Evolutionary conservation across 2,329 filamentous ascomycete species (phyloP).

Genomic region (Fusarium zealandicum): DNA sequence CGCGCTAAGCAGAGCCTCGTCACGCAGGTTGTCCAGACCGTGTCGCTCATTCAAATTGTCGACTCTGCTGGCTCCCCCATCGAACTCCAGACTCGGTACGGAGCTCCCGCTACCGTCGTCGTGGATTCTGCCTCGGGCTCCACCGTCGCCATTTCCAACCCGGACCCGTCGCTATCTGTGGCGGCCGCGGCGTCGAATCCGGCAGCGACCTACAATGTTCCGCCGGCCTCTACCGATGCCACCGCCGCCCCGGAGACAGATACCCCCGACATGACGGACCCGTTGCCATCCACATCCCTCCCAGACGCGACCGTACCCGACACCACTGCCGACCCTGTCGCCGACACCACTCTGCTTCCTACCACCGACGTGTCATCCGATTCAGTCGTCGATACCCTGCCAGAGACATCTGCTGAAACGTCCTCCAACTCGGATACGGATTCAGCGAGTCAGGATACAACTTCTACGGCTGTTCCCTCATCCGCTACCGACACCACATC

Average conservation of each 20-base stretch:
- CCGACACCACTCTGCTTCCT: constrained; percentile 25
- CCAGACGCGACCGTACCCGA: constrained; percentile 26
- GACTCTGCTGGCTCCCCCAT: constrained; percentile 57
- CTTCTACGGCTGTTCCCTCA: constrained; percentile 23
- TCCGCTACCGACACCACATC: constrained; percentile 25
- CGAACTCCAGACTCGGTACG: constrained; percentile 52
- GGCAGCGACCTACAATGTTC: constrained; percentile 33
- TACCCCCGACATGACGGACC: constrained; percentile 30
- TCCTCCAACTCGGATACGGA: constrained; percentile 14
- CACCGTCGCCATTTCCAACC: constrained; percentile 46
- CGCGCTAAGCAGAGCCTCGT: constrained; percentile 43
- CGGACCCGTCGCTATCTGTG: constrained; percentile 33
- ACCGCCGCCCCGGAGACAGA: constrained; percentile 29
- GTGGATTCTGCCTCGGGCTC: constrained; percentile 47
- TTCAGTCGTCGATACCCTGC: constrained; percentile 4
- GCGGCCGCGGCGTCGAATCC: constrained; percentile 36
- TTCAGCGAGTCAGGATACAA: constrained; percentile 26
- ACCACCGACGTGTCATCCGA: constrained; percentile 25
- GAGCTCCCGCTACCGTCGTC: constrained; percentile 49
- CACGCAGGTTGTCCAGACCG: constrained; percentile 60
- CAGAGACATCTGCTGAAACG: constrained; percentile 22
- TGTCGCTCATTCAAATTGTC: constrained; percentile 62
- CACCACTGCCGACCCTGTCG: constrained; percentile 21
- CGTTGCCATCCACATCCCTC: constrained; percentile 22
- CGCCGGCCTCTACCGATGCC: constrained; percentile 26